Evolutionary conservation across 352 stramenopile species (phyloP), one percentile per base, ranked within the genome.

Genomic region (Phytophthora meadii): DNA sequence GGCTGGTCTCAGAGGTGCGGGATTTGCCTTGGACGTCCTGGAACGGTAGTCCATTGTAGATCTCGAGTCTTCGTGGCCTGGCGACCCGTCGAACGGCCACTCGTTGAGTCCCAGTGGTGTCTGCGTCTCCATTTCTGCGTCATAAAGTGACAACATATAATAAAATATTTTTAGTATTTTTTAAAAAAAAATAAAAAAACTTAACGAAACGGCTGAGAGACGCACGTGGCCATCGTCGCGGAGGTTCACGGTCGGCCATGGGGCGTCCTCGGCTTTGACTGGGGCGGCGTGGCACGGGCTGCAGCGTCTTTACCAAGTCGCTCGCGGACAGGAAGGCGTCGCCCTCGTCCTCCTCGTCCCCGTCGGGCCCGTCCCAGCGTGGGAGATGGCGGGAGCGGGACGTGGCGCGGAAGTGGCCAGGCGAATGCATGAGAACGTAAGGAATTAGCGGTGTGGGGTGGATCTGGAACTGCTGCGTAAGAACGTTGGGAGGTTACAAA

Each of bases 281-380:
- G 7, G 40, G n/a, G 34, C 42, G 48, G 11, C 37, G 60, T 12
- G 65, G 60, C 44, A 70, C 47, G 17, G 68, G 69, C 50, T 78
- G 69, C 49, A 78, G 58, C 37, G 61, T 69, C 49, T 69, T 75
- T 36, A 73, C 65, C 36, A 76, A 47, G 24, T 81, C 61, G 42
- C 50, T 76, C 2, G 69, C 70, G 3, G 72, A 76, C 49, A 77
- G 53, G 54, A 75, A 70, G n/a, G 48, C 53, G 47, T 69, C 60
- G 34, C 52, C 41, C 10, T 51, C 57, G 50, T 70, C 68, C 4
- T 70, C 68, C 4, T 62, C 57, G 17, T 61, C 36, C 22, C 32
- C 40, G 17, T 54, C 50, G 11, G 32, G 6, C 24, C 24, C n/a
- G 50, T 68, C 51, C 69, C 69, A 73, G 45, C 48, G 62, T 6